phyloP scores from a whole-genome alignment of 2,329 filamentous ascomycete genomes.

The Pyrenophora seminiperda region DNA sequence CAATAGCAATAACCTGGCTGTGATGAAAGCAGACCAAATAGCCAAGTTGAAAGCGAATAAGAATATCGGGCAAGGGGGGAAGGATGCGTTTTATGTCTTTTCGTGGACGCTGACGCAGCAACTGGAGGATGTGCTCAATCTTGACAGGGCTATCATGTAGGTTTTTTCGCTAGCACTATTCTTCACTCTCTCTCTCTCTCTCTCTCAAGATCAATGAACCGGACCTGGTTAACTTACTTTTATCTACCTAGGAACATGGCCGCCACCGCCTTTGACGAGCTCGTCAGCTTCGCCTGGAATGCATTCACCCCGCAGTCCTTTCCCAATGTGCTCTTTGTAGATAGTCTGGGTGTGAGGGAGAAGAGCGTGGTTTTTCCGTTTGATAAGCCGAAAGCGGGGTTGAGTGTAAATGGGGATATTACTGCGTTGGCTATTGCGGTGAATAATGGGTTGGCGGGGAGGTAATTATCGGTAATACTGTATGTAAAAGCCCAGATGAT shows the following conservation, averaged over 20 bases:
- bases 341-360: conserved; percentile 41
- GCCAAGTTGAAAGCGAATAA: conserved; percentile 42
- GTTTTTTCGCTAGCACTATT: neutral
- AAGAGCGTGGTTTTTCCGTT: conserved; percentile 41
- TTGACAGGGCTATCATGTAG: conserved; percentile 40
- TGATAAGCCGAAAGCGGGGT: conserved; percentile 27
- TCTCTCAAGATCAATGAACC: neutral
- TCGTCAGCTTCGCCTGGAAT: conserved; percentile 43
- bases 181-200: too few relatives aligned
- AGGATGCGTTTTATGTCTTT: conserved; percentile 44
- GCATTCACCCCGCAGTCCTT: conserved; percentile 42
- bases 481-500: too few relatives aligned
- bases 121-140: conserved; percentile 40
- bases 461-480: too few relatives aligned
- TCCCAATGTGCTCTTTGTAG: conserved; percentile 46
- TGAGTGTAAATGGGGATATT: conserved; percentile 37
- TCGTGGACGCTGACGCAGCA: conserved; percentile 47
- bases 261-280: conserved; percentile 34
- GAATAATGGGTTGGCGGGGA: conserved; percentile 44
- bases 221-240: neutral
- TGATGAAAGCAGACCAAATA: conserved; percentile 48
- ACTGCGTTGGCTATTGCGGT: conserved; percentile 44
- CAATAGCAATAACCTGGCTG: conserved; percentile 39
- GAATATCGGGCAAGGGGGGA: conserved; percentile 31
- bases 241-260: conserved; percentile 34